Percentiles rank a stretch among this genome's conserved stretches.
Conservation (phyloP, 805 yeast genomes). For the Wilhelminamyces savonicus region DNA sequence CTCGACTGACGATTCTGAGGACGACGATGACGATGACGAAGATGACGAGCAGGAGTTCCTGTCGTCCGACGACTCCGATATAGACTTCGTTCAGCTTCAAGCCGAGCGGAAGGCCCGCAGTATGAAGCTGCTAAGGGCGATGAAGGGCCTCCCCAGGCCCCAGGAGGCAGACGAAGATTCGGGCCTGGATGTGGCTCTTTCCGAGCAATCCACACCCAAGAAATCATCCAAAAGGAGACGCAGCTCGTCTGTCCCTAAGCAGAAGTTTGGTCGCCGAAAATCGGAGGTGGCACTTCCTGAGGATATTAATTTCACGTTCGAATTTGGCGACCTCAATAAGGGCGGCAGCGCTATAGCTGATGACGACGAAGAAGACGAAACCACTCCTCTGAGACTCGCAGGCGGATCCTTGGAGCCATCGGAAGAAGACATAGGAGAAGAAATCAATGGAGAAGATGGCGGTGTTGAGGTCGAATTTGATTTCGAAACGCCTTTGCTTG, state of each 20-base stretch:
- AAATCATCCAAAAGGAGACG: slow-evolving; percentile 4
- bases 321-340: slow-evolving; percentile 27
- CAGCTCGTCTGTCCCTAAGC: slow-evolving; percentile 7
- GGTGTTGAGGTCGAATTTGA: slow-evolving; percentile 4
- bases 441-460: slow-evolving; percentile 10
- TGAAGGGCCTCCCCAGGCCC: slow-evolving; percentile 12
- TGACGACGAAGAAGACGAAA: slow-evolving; percentile 17
- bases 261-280: slow-evolving; percentile 28
- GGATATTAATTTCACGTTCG: slow-evolving; percentile 36
- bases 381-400: too few species aligned
- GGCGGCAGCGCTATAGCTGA: slow-evolving; percentile 11
- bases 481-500: too few species aligned
- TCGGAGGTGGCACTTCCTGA: slow-evolving; percentile 37
- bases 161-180: background rate
- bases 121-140: slow-evolving; percentile 39
- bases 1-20: slow-evolving; percentile 17
- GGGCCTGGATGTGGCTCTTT: slow-evolving; percentile 3
- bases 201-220: slow-evolving; percentile 5
- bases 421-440: slow-evolving; percentile 63
- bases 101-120: slow-evolving; percentile 59
- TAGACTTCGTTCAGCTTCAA: slow-evolving; percentile 67
- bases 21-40: slow-evolving; percentile 24
- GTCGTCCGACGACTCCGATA: slow-evolving; percentile 50
- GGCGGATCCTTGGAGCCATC: too few species aligned
- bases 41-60: slow-evolving; percentile 37